Evolutionary conservation across 306 rosid genomes (phyloP), one percentile per base, ranked within the genome.

Genomic region (Rubus idaeus): DNA sequence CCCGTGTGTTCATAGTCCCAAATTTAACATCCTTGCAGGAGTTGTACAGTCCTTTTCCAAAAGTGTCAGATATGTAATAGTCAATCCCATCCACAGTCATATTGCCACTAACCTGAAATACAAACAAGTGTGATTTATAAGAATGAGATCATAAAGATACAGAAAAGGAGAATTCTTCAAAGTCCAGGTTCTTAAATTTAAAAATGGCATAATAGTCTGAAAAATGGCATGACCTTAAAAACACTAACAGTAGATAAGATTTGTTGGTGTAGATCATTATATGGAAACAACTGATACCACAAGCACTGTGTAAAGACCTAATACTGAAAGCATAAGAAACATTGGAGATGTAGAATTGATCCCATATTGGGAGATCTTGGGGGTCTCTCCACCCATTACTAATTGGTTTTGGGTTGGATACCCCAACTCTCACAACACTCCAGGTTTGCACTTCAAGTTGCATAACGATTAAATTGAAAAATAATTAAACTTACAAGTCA

Each of bases 1-100:
- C 98, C 85, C 90, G 83, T 16, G 98, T 94, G 83, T 94, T 94
- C 98, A 94, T 94, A 20, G 98, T 94, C 75, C 98, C 98, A 84
- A 94, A 94, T 84, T 94, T 94, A 26, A 94, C 98, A 67, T 94
- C 98, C 89, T 91, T 89, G 88, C 98, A 94, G 18, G 97, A 88
- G 73, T 82, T 62, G 69, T 83, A 94, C 55, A 94, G 89, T 56
- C 87, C 97, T 76, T 90, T 82, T 49, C 96, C 98, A 83, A 91
- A 91, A 68, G 78, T 84, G 78, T 87, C 82, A 51, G 90, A 71
- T 39, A 89, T 40, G 57, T 57, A 90, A 79, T 77, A 92, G 78
- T 92, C 97, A 83, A 94, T 92, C 61, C 91, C 95, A 79, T 94
- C 98, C 42, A 90, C 97, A 51, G 98, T 94, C 87, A 73, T 77